Percentiles rank a stretch among this genome's conserved stretches.
phyloP scores from a whole-genome alignment of 352 stramenopile genomes.

The Pythium plurisporium region DNA sequence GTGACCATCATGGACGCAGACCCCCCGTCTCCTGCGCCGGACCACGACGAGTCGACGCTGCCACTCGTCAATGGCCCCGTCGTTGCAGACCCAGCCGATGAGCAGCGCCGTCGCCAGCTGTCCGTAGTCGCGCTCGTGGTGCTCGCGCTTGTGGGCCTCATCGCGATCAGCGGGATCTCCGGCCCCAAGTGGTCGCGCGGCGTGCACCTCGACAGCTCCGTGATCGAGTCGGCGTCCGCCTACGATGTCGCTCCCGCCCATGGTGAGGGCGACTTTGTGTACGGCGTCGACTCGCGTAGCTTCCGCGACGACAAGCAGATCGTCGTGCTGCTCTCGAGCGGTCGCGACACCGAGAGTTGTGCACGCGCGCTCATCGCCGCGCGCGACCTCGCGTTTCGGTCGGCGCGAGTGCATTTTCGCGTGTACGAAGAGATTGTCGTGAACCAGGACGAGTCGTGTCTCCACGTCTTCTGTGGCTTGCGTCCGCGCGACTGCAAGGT shows the following conservation, averaged over 20 bases:
- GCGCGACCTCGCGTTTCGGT: constrained; percentile 30
- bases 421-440: constrained; percentile 73
- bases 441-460: constrained; percentile 50
- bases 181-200: background rate
- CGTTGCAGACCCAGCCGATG: constrained; percentile 10
- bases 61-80: constrained; percentile 9
- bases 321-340: constrained; percentile 69
- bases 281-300: constrained; percentile 19
- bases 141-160: constrained; percentile 13
- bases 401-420: constrained; percentile 52
- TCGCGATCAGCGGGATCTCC: constrained; percentile 11
- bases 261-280: background rate
- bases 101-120: constrained; percentile 5
- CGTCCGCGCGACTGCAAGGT: constrained; percentile 38
- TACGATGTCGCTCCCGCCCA: constrained; percentile 9
- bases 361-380: constrained; percentile 49
- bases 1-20: background rate
- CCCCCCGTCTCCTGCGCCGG: background rate
- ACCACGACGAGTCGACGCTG: background rate
- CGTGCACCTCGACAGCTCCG: constrained; percentile 5
- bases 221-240: constrained; percentile 11
- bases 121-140: constrained; percentile 15
- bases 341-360: constrained; percentile 51
- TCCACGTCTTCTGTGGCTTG: constrained; percentile 55
- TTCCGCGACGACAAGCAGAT: constrained; percentile 71